Evolutionary conservation across 768 basidiomycete genomes (phyloP), one percentile per base, ranked within the genome.

Genomic region (Epithele typhae): DNA sequence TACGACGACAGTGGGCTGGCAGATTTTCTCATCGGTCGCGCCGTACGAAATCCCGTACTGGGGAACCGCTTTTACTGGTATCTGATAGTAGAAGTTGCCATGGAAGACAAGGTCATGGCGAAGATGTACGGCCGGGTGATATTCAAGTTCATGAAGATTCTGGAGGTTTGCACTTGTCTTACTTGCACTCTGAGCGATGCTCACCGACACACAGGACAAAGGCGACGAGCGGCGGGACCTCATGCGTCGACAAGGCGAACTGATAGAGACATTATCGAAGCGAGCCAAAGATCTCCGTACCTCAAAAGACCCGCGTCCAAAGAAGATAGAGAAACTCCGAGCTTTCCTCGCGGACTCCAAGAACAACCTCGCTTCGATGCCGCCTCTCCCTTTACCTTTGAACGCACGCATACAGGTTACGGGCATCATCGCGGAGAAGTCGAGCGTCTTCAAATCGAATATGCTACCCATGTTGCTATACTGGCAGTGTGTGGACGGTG

Each of bases 61-160:
- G 96, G 94, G 0, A 97, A 97, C 57, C 76, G 90, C 21, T 72
- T 98, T 53, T 88, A 95, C 62, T 98, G 96, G 96, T 99, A 98
- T 58, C 81, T 98, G 45, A 92, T 93, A 81, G 94, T 98, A 4
- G 96, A 98, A 62, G 84, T 92, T 15, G 89, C 91, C 18, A 68
- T 90, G 37, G 90, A 93, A 58, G 91, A 93, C 59, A 81, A 82
- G 49, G 72, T 82, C 19, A 81, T 91, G 63, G 88, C 89, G 3
- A 93, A 92, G 71, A 92, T 95, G 87, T 98, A 93, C 56, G 91
- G 86, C 4, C 76, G 84, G 34, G 90, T 96, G 6, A 89, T 90
- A 5, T 94, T 81, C 71, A 87, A 86, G 52, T 98, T 92, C 60
- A 86, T 92, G 79, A 85, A 87, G 65, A 81, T 98, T 25, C 70